Base-by-base conservation (phyloP, 192 early-diverging fungal species). In the Phycomyces blakesleeanus region DNA sequence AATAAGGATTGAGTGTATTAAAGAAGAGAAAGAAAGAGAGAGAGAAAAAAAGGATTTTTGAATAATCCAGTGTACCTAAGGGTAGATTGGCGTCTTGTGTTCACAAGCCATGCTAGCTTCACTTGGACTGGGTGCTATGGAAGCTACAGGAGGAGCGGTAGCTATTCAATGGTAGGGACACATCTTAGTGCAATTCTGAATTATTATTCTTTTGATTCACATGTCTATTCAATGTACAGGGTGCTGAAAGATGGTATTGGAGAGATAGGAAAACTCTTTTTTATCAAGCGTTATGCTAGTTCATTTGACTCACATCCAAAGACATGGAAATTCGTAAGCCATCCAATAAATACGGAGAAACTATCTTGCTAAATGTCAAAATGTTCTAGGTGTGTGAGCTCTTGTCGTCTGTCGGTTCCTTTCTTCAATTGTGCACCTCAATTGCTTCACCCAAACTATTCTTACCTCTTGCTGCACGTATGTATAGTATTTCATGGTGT, bases 301-400 rank as follows among this genome's bases (percentile, higher is more conserved):
- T 80, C 76, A 0, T 87, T 89, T 75, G 87, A 89, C 52, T 86
- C 87, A 22, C 83, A 85, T 63, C 87, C 87, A 40, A 89, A 86
- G 63, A 84, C 85, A 34, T 87, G 85, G 85, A 89, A 87, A 66
- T 71, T 87, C 41, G 74, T 89, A 61, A 53, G 66, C 26, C 12
- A 49, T 20, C 47, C 57, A 59, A 7, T 3, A 14, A 21, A 5
- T 6, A 57, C 37, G n/a, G 40, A 2, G 54, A 12, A 5, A 14
- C 20, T 21, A 64, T 7, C 27, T 4, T 51, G 25, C 18, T 6
- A 44, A 15, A 57, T 25, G 11, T 63, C n/a, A n/a, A n/a, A n/a
- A 41, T 22, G 16, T 27, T 38, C 5, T 20, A 77, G 75, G 72
- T 77, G 54, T 83, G 84, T 27, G 87, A 89, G 67, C 63, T 83